phyloP scores from a whole-genome alignment of 2,329 filamentous ascomycete species.

The Didymella sp. region DNA sequence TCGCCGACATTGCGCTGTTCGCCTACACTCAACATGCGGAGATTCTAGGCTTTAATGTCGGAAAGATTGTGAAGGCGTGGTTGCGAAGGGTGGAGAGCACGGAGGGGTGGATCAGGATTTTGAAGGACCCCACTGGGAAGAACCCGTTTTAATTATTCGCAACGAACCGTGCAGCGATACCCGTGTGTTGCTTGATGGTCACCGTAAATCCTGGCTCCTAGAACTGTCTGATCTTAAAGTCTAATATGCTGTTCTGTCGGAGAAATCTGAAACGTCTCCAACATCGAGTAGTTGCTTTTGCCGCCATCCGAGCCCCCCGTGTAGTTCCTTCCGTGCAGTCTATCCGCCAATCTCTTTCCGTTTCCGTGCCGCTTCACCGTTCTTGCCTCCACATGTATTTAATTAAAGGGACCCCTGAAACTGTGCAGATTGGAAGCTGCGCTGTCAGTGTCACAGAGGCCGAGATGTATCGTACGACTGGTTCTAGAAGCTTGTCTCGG shows the following conservation, averaged over 20 bases:
- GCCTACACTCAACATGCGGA: not conserved
- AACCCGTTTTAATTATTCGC: not conserved
- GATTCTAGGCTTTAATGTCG: not conserved
- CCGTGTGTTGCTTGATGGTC: not conserved
- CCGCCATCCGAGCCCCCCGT: not conserved
- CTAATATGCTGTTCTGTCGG: not conserved
- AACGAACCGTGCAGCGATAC: not conserved
- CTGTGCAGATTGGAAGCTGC: not conserved
- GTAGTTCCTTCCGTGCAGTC: not conserved
- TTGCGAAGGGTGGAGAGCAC: not conserved
- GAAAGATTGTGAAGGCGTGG: not conserved
- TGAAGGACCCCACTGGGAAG: not conserved
- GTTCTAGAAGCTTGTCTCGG: conserved; percentile 3
- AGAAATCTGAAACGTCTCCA: conserved; percentile 5
- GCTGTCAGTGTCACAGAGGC: conserved; percentile 1
- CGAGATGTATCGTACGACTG: not conserved
- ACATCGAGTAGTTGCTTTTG: not conserved
- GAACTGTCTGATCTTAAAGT: not conserved
- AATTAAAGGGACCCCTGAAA: conserved; percentile 5
- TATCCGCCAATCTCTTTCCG: not conserved
- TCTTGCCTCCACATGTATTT: not conserved
- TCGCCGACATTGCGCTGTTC: not conserved
- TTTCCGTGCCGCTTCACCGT: not conserved
- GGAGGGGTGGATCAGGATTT: not conserved
- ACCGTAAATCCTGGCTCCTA: not conserved